A percentile compares a stretch with the other conserved stretches of the same genome.
Conservation (phyloP, 139 green algal species). For the Deuterostichococcus epilithicus region DNA sequence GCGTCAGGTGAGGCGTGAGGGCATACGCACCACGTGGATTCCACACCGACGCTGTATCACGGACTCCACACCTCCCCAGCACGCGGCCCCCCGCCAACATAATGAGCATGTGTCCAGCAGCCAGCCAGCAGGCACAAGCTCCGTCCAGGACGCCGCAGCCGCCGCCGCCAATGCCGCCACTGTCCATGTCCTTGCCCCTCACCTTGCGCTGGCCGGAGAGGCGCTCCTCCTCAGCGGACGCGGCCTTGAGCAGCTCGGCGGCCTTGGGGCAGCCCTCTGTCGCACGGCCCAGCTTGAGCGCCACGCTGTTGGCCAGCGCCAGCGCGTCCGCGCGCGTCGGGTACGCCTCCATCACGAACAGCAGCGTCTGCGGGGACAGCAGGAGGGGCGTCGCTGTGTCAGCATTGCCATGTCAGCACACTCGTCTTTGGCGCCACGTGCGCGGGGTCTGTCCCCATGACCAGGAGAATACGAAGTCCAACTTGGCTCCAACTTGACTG, state of each 20-base stretch:
- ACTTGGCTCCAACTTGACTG: not conserved
- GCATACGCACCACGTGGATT: no score
- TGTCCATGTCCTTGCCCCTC: not conserved
- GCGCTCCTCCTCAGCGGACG: not conserved
- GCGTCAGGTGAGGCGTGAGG: no score
- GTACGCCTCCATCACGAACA: slow-evolving; percentile 22
- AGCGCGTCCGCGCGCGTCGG: slow-evolving; percentile 17
- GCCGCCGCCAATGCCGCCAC: no score
- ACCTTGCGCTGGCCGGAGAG: not conserved
- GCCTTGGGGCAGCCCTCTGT: not conserved
- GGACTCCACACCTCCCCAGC: no score
- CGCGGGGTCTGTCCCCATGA: not conserved
- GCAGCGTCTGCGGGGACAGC: slow-evolving; percentile 2
- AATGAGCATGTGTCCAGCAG: no score
- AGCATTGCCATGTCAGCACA: not conserved
- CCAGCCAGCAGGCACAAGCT: no score
- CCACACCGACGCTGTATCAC: no score
- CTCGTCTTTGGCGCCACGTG: not conserved
- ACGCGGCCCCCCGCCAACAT: no score
- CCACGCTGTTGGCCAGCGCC: slow-evolving; percentile 23
- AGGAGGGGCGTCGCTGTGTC: not conserved
- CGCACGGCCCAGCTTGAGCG: slow-evolving; percentile 5
- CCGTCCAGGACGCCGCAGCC: no score
- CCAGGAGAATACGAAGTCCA: not conserved
- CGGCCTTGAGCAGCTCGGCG: not conserved